phyloP scores from a whole-genome alignment of 2,329 filamentous ascomycete genomes.

The Exophiala alcalophila region DNA sequence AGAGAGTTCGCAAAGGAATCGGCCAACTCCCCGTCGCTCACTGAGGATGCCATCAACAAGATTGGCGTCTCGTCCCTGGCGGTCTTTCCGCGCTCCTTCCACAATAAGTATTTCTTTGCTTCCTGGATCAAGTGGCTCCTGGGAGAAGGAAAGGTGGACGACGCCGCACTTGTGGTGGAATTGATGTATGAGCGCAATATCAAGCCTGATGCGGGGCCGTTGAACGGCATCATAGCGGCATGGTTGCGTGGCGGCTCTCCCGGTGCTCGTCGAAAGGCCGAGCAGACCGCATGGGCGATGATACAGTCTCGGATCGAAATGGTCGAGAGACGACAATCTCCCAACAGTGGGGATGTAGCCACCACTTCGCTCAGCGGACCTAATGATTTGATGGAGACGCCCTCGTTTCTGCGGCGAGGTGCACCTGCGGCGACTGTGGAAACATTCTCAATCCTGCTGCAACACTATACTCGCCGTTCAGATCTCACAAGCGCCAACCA shows the following conservation, averaged over 20 bases:
- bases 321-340: slow-evolving; percentile 44
- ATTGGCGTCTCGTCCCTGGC: slow-evolving; percentile 51
- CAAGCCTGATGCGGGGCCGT: slow-evolving; percentile 66
- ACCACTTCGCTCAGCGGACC: slow-evolving; percentile 1
- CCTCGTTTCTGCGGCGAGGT: slow-evolving; percentile 40
- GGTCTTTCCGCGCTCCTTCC: slow-evolving; percentile 51
- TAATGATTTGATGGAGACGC: slow-evolving; percentile 30
- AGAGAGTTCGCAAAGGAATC: slow-evolving; percentile 18
- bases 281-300: slow-evolving; percentile 73
- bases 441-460: slow-evolving; percentile 72
- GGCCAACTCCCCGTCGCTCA: slow-evolving; percentile 29
- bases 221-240: slow-evolving; percentile 78
- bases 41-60: slow-evolving; percentile 45
- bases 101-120: slow-evolving; percentile 78
- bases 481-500: slow-evolving; percentile 57
- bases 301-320: slow-evolving; percentile 65
- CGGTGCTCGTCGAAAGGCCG: slow-evolving; percentile 58
- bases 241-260: slow-evolving; percentile 65
- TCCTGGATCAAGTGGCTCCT: slow-evolving; percentile 87
- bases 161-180: slow-evolving; percentile 68
- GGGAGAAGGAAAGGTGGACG: slow-evolving; percentile 66
- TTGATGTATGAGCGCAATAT: slow-evolving; percentile 71
- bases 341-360: neutral
- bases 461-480: slow-evolving; percentile 65
- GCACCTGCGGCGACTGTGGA: slow-evolving; percentile 66